These are phyloP conservation scores for Boletus eberwhitei DNA, from an alignment of 768 basidiomycete genomes.

Conservation along the genomic window DNA sequence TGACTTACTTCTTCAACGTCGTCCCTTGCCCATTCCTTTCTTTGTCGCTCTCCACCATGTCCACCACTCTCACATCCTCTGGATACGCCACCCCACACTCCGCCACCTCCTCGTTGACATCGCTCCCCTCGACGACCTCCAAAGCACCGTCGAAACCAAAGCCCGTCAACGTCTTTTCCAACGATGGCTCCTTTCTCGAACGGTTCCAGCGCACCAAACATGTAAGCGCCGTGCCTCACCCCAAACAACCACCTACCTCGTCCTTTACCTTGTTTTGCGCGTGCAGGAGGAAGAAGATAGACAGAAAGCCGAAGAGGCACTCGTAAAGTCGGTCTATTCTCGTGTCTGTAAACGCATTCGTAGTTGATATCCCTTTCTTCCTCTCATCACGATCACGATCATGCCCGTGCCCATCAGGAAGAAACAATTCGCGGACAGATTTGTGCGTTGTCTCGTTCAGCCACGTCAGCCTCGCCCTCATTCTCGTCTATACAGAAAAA, in stretches of 20 bases:
- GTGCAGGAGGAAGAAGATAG: conserved; percentile 57
- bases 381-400: not conserved
- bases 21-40: not conserved
- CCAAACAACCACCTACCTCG: not conserved
- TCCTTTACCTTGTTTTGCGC: not conserved
- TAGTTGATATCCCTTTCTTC: not conserved
- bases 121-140: conserved; percentile 6
- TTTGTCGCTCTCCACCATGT: conserved; percentile 7
- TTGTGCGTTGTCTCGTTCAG: conserved; percentile 40
- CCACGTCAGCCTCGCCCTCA: not conserved
- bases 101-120: not conserved
- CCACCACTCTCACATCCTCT: not conserved
- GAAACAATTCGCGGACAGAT: conserved; percentile 56
- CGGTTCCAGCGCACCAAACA: conserved; percentile 27
- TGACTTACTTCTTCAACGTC: too few species aligned
- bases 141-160: conserved; percentile 36
- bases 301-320: conserved; percentile 49
- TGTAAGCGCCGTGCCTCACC: conserved; percentile 33
- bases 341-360: not conserved
- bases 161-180: conserved; percentile 59
- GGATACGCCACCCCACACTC: not conserved
- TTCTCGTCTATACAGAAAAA: conserved; percentile 42
- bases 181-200: conserved; percentile 68
- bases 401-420: conserved; percentile 39
- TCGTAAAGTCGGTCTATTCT: conserved; percentile 43